phyloP scores from a whole-genome alignment of 108 stramenopile species.

The Nitzschia inconspicua region DNA sequence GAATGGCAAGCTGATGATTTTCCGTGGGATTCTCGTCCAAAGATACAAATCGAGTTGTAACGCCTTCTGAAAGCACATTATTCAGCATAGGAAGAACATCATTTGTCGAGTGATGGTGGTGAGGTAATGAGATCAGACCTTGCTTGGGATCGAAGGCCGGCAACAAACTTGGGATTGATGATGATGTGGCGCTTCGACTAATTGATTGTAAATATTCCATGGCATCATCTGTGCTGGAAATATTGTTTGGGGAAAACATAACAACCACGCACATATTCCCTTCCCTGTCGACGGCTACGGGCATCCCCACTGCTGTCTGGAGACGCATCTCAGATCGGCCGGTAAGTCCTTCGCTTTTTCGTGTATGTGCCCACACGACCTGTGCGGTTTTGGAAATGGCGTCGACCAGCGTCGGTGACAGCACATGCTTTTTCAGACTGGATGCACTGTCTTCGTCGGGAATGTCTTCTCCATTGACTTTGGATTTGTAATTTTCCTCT shows the following conservation, averaged over 20 bases:
- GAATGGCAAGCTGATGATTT: slow-evolving; percentile 6
- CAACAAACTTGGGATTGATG: slow-evolving; percentile 72
- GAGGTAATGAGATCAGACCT: slow-evolving; percentile 25
- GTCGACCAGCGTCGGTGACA: slow-evolving; percentile 88
- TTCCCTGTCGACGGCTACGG: slow-evolving; percentile 79
- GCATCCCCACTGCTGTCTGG: slow-evolving; percentile 97
- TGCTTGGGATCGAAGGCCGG: slow-evolving; percentile 64
- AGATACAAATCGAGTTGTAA: slow-evolving; percentile 75
- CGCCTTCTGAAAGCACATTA: slow-evolving; percentile 47
- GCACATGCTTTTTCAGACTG: slow-evolving; percentile 62
- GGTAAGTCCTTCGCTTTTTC: slow-evolving; percentile 77
- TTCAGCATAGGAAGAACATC: slow-evolving; percentile 28
- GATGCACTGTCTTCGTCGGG: slow-evolving; percentile 19
- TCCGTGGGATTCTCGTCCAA: slow-evolving; percentile 45
- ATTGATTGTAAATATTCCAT: slow-evolving; percentile 84
- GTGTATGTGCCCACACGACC: slow-evolving; percentile 95
- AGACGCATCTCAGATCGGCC: slow-evolving; percentile 91
- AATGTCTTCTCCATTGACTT: slow-evolving; percentile 39
- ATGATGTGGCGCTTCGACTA: slow-evolving; percentile 68
- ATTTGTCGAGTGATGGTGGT: slow-evolving; percentile 19
- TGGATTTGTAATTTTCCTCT: slow-evolving; percentile 32
- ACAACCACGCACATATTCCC: slow-evolving; percentile 92
- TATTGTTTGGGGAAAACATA: slow-evolving; percentile 88
- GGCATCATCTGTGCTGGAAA: slow-evolving; percentile 76
- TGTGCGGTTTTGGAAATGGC: slow-evolving; percentile 89